Percentiles rank a stretch among this genome's conserved stretches.
These are phyloP conservation scores for Ganoderma multipileum DNA, from an alignment of 1,284 basidiomycete genomes.

Conservation along the genomic window DNA sequence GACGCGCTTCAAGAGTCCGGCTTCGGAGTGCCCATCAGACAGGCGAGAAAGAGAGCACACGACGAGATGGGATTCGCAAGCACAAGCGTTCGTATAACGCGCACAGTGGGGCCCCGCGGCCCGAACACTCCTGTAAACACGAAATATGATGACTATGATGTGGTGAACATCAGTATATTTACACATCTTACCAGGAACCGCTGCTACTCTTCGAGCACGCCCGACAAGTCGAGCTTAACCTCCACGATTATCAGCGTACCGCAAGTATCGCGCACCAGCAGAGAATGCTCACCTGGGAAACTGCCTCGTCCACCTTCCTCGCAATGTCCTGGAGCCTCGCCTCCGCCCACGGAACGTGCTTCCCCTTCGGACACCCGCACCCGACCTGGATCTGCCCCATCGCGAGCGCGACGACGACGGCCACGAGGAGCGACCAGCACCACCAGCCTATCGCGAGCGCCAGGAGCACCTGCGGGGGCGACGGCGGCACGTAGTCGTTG, in stretches of 20 bases:
- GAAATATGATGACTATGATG: no score
- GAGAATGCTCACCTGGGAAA: neutral
- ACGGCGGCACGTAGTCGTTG: neutral
- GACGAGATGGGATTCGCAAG: conserved; percentile 58
- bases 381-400: neutral
- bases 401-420: neutral
- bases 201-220: neutral
- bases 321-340: neutral
- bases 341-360: neutral
- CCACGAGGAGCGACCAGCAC: neutral
- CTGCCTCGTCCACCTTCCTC: neutral
- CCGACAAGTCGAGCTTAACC: neutral
- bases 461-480: neutral
- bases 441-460: neutral
- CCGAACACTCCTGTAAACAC: neutral
- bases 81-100: conserved; percentile 49
- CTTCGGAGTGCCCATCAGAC: no score
- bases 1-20: no score
- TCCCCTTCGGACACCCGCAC: neutral
- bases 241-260: neutral
- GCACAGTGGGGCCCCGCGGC: neutral
- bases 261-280: neutral
- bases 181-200: no score
- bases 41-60: no score
- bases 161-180: neutral